Evolutionary conservation across 2,329 filamentous ascomycete genomes (phyloP).

Genomic region (Xylariaceae sp.): DNA sequence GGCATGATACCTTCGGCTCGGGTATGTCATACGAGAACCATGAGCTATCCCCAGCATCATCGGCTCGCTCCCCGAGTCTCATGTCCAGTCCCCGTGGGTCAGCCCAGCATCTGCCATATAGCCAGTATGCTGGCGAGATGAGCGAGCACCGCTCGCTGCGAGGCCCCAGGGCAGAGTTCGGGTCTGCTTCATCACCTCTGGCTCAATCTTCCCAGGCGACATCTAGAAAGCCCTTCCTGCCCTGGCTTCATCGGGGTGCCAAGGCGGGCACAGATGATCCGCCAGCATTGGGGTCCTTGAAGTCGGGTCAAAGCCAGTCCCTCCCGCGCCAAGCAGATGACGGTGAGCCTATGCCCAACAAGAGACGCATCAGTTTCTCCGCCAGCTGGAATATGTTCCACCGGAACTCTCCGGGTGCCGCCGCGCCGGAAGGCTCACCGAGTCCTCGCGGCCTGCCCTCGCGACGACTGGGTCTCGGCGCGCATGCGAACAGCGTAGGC

Average conservation of each 20-base stretch:
- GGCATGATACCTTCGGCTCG: conserved; percentile 30
- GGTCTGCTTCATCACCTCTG: conserved; percentile 34
- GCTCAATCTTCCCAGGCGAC: conserved; percentile 27
- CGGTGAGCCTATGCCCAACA: conserved; percentile 42
- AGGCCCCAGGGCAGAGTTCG: conserved; percentile 21
- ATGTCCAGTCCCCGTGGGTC: conserved; percentile 57
- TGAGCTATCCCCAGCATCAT: conserved; percentile 55
- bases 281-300: conserved; percentile 60
- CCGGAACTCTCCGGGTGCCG: conserved; percentile 42
- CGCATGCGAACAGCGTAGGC: conserved; percentile 39
- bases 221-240: conserved; percentile 45
- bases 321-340: conserved; percentile 59
- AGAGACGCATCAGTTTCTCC: conserved; percentile 50
- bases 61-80: conserved; percentile 46
- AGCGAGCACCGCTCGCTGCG: conserved; percentile 37
- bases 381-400: conserved; percentile 51
- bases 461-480: conserved; percentile 16
- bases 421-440: conserved; percentile 29
- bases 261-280: conserved; percentile 55
- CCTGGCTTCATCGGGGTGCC: conserved; percentile 52
- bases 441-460: conserved; percentile 19
- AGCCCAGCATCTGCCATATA: conserved; percentile 49
- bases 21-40: conserved; percentile 33
- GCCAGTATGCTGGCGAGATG: conserved; percentile 37
- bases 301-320: conserved; percentile 67